Percentiles rank a stretch among this genome's conserved stretches.
These are phyloP conservation scores for Starmerella bombicola DNA, from an alignment of 805 yeast species.

Conservation along the genomic window DNA sequence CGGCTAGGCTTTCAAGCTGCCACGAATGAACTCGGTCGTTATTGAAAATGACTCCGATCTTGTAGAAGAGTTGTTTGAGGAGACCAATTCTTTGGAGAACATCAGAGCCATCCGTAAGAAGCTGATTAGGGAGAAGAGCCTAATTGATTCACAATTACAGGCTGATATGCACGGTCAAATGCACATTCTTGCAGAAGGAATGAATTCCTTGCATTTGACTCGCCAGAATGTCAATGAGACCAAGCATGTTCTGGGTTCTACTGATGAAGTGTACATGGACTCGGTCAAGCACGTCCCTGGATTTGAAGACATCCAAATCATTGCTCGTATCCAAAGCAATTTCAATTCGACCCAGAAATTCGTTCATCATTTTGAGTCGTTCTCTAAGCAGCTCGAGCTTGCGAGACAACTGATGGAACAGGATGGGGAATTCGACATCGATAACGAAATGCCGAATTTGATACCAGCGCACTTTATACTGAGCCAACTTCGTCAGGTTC, in stretches of 20 bases:
- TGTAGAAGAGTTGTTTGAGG: constrained; percentile 19
- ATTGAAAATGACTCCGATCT: constrained; percentile 14
- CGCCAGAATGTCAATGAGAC: constrained; percentile 33
- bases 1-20: too few species aligned
- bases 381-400: constrained; percentile 39
- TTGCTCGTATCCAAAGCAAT: constrained; percentile 58
- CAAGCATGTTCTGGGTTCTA: constrained; percentile 24
- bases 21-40: too few species aligned
- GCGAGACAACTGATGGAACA: constrained; percentile 43
- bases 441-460: constrained; percentile 39
- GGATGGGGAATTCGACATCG: constrained; percentile 34
- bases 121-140: constrained; percentile 46
- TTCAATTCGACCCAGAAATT: constrained; percentile 57
- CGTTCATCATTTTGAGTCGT: constrained; percentile 47
- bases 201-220: constrained; percentile 30
- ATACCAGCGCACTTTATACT: constrained; percentile 58
- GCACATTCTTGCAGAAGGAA: constrained; percentile 37
- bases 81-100: constrained; percentile 27
- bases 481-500: constrained; percentile 60
- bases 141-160: constrained; percentile 62
- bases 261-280: constrained; percentile 41
- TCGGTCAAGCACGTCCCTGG: constrained; percentile 48
- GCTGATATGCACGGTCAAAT: constrained; percentile 56
- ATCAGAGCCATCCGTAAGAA: constrained; percentile 27
- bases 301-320: constrained; percentile 55